Evolutionary conservation across 176 grass and related monocot genomes (phyloP), one percentile per base, ranked within the genome.

Genomic region (Carex parvula): DNA sequence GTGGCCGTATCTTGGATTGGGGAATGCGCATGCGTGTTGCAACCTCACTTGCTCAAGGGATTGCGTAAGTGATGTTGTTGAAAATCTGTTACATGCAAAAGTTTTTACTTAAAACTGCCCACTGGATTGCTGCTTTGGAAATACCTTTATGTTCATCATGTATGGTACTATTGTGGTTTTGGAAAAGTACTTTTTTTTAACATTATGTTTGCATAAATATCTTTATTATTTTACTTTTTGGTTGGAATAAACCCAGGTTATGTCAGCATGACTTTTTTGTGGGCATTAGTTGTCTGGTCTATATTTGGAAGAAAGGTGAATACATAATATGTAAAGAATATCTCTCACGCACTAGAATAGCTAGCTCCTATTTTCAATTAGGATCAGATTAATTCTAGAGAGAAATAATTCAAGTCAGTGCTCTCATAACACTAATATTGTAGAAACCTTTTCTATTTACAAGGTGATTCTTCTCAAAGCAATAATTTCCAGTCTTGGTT

Each of bases 11-110:
- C 85, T 90, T 99, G 83, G 96, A 95, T 88, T 99, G 96, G 96
- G 70, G 89, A 79, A 93, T 93, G 83, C 88, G 96, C 86, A 95
- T 99, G 93, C 94, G 93, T 87, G 86, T 95, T 89, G 96, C 96
- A 18, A 99, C 89, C 33, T 95, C 96, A 60, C 96, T 99, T 93
- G 91, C 96, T 60, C 96, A 99, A 87, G 96, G 93, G 70, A 93
- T 99, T 81, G 96, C 89, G 96, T 98, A 91, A 95, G 96, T 90
- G 22, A 81, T 83, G 48, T 69, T 83, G 14, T 55, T 50, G 4
- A 83, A 70, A 78, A 57, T 57, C 2, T 78, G 13, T 78, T 78
- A 18, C 13, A 33, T 57, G 22, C 6, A 3, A 78, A 57, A 35
- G 3, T 60, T 26, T 74, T 78, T 78, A 33, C 52, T 12, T 78